phyloP scores from a whole-genome alignment of 1,284 basidiomycete species.

The Puccinia horiana region DNA sequence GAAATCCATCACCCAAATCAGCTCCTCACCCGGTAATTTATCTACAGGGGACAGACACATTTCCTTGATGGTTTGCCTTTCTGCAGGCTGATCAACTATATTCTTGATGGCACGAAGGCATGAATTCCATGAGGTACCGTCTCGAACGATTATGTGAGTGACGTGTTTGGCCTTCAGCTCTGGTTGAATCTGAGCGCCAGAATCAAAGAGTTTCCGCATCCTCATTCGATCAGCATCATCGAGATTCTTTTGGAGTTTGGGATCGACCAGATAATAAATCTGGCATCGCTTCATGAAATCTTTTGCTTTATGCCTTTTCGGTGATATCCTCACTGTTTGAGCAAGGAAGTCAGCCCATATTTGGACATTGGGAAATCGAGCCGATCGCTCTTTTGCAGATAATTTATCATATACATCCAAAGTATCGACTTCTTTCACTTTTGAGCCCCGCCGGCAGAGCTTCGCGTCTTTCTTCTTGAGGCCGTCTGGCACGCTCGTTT shows the following conservation, averaged over 20 bases:
- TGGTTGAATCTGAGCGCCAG: constrained; percentile 37
- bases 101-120: constrained; percentile 25
- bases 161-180: constrained; percentile 26
- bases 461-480: constrained; percentile 4
- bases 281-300: constrained; percentile 38
- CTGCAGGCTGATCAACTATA: constrained; percentile 2
- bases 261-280: constrained; percentile 39
- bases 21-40: constrained; percentile 30
- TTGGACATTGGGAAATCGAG: constrained; percentile 42
- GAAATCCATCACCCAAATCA: constrained; percentile 44
- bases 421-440: constrained; percentile 32
- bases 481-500: not conserved
- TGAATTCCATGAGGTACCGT: constrained; percentile 20
- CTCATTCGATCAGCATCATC: constrained; percentile 42
- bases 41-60: constrained; percentile 28
- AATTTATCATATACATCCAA: constrained; percentile 38
- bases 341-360: constrained; percentile 37
- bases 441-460: not conserved
- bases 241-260: not conserved
- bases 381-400: constrained; percentile 19
- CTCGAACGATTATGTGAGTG: constrained; percentile 42
- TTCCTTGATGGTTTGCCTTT: constrained; percentile 23
- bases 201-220: constrained; percentile 33
- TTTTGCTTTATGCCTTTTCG: constrained; percentile 3
- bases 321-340: not conserved